Base-by-base conservation (phyloP, 306 rosid species). In the Cicer cuneatum region DNA sequence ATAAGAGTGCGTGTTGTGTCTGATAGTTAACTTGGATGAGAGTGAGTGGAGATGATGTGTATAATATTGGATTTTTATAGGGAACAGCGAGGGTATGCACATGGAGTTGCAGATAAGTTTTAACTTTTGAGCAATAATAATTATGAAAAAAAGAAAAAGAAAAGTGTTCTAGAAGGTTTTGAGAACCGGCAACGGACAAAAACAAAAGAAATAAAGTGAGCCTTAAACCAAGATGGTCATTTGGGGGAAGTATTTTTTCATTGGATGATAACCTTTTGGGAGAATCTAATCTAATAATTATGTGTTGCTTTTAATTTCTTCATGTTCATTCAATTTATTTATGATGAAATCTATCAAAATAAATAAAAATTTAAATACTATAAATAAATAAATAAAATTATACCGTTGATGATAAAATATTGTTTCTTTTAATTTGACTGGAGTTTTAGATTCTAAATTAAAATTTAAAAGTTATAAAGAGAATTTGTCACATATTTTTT, bases 121-220 rank as follows among this genome's bases (percentile, higher is more conserved):
- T 16, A 61, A 43, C 5, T 18, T 11, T 35, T 1, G 13, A 15
- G 7, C 1, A 8, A 64, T 15, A 10, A 10, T 54, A 37, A 24
- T 3, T 3, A 43, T 2, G 3, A 1, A 11, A 9, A 35, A 65
- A 43, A 33, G 7, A 78, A 39, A 78, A 24, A 39, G 10, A 48
- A 39, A 24, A 54, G 56, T 75, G 35, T 81, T 81, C 84, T 81
- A 81, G 84, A 81, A 81, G 84, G 40, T 62, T 69, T 43, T 52
- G 15, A 10, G 74, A 47, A 73, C 38, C 70, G 74, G 63, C 66
- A 48, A 69, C n/a, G 70, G 40, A 66, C 58, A n/a, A 13, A 6
- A 4, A 21, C 13, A 49, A 1, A 19, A 12, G 10, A 10, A 29
- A 24, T 63, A 33, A 41, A 39, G 35, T 40, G 41, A 24, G 6